Evolutionary conservation across 2,329 filamentous ascomycete genomes (phyloP), one percentile per base, ranked within the genome.

Genomic region (Phialophora verrucosa): DNA sequence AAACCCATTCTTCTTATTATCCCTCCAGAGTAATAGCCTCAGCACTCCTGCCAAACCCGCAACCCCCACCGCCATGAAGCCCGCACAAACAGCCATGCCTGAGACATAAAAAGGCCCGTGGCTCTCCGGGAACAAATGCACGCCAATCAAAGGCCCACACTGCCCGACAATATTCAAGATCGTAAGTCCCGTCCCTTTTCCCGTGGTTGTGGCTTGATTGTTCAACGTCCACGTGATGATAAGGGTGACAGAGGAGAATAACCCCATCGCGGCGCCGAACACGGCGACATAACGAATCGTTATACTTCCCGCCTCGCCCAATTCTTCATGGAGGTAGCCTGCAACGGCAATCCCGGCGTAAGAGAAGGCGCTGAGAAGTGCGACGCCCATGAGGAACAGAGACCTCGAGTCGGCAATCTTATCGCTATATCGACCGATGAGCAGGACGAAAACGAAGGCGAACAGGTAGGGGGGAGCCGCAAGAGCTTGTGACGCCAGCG

Each of bases 171-270:
- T 74, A 77, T 97, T 93, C 74, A 97, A 77, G 35, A 97, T 83
- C 0, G 90, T 91, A 73, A 96, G 91, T 1, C 90, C 91, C 1
- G 87, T 87, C 0, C 91, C 91, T 71, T 91, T 90, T 6, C 87
- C 86, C 59, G 85, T 86, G 68, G 89, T 87, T 12, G 83, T 87
- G 61, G 85, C 80, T 75, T 95, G 91, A 77, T 96, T 97, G 75
- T 96, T 96, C 74, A 97, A 86, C 42, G 87, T 91, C 93, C 93
- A 97, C 1, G 91, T 90, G 64, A 97, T 91, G 71, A 93, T 90
- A 35, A 96, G 84, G 0, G 92, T 92, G 64, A 96, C 90, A 23
- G 92, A 90, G 66, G 86, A 88, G 82, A 96, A 94, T 78, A 96
- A 95, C 3, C 93, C 93, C 0, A 88, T 81, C 1, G 89, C 86